Percentiles rank a stretch among this genome's conserved stretches.
Conservation (phyloP, 768 basidiomycete species). For the Kwoniella dejecticola region DNA sequence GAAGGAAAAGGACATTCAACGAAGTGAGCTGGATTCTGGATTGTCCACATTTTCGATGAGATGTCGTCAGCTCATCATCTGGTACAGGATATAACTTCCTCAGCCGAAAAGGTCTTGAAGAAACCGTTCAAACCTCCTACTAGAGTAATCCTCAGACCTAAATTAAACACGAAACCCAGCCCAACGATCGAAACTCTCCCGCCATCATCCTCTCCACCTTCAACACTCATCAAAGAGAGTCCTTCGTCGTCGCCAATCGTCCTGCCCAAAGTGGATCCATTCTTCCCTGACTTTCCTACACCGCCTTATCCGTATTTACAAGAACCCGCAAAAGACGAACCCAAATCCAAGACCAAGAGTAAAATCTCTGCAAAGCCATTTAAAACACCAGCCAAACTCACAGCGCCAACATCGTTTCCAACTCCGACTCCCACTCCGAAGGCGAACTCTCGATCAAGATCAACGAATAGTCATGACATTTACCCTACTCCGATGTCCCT, state of each 20-base stretch:
- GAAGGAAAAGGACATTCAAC: constrained; percentile 19
- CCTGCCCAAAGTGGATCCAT: constrained; percentile 1
- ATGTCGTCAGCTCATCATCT: background rate
- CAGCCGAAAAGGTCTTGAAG: constrained; percentile 39
- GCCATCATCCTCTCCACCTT: background rate
- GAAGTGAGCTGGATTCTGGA: constrained; percentile 23
- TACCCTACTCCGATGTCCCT: too few species aligned
- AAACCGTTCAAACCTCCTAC: constrained; percentile 42
- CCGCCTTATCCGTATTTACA: constrained; percentile 1
- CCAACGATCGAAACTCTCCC: too few species aligned
- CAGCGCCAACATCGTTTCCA: constrained; percentile 25
- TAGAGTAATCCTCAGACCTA: constrained; percentile 7
- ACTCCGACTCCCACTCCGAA: constrained; percentile 5
- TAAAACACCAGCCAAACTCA: constrained; percentile 26
- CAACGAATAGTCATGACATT: too few species aligned
- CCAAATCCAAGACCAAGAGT: too few species aligned
- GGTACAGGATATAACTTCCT: constrained; percentile 27
- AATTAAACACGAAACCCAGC: background rate
- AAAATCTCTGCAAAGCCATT: constrained; percentile 26
- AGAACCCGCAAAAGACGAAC: background rate
- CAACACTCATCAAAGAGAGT: background rate
- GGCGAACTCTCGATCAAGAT: too few species aligned
- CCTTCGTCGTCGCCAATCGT: background rate
- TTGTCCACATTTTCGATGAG: too few species aligned
- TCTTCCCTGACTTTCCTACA: constrained; percentile 11